phyloP scores from a whole-genome alignment of 768 basidiomycete species.

The Auricularia sp. region DNA sequence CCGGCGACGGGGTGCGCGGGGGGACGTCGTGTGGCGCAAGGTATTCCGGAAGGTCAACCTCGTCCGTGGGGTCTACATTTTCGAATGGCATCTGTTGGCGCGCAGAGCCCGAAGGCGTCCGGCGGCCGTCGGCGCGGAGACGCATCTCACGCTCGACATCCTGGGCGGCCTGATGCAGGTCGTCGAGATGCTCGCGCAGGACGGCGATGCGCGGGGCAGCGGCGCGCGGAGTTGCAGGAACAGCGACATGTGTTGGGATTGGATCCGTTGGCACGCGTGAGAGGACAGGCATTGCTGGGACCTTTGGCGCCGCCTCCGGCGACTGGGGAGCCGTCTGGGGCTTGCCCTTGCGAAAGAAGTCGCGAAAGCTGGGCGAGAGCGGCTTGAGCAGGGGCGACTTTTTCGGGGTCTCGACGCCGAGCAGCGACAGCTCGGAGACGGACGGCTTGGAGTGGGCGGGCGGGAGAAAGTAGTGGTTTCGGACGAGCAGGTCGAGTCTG shows the following conservation, averaged over 20 bases:
- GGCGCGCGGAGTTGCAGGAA: constrained; percentile 31
- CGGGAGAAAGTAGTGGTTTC: constrained; percentile 82
- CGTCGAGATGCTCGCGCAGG: constrained; percentile 70
- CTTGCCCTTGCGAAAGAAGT: constrained; percentile 61
- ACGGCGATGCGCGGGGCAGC: constrained; percentile 57
- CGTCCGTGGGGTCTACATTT: constrained; percentile 76
- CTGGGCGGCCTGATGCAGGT: constrained; percentile 58
- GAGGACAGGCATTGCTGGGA: constrained; percentile 10
- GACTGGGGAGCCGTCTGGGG: constrained; percentile 54
- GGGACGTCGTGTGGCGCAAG: neutral
- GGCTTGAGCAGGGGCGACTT: constrained; percentile 36
- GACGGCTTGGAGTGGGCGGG: constrained; percentile 75
- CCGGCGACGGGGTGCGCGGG: neutral
- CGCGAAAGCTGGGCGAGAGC: constrained; percentile 48
- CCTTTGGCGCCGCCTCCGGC: constrained; percentile 28
- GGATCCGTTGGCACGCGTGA: constrained; percentile 15
- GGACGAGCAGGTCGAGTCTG: constrained; percentile 71
- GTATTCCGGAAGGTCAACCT: constrained; percentile 50
- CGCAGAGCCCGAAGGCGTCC: neutral
- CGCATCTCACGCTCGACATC: constrained; percentile 54
- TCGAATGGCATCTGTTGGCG: constrained; percentile 24
- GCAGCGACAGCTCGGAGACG: constrained; percentile 9
- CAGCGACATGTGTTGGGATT: constrained; percentile 51
- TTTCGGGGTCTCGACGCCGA: constrained; percentile 15
- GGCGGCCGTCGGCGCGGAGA: constrained; percentile 31